These are phyloP conservation scores for Leptodermis oblonga DNA, from an alignment of 257 asterid species.

Conservation along the genomic window DNA sequence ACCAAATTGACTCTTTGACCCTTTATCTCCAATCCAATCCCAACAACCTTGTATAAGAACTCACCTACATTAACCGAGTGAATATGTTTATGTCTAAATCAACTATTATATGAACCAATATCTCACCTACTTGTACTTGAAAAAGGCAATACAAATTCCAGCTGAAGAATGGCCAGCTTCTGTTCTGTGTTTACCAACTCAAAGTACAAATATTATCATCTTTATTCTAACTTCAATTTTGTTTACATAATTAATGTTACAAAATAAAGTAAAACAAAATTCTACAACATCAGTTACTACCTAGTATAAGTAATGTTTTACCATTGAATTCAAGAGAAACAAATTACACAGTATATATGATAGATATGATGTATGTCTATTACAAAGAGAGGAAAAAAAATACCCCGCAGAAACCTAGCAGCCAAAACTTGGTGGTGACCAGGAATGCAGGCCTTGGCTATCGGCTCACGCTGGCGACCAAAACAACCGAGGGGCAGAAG, in stretches of 20 bases:
- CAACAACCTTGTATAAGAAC: no score
- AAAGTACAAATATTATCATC: slow-evolving; percentile 4
- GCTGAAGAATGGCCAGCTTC: neutral
- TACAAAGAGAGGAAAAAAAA: slow-evolving; percentile 12
- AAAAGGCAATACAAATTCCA: no score
- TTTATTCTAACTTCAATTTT: slow-evolving; percentile 7
- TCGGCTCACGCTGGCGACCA: slow-evolving; percentile 16
- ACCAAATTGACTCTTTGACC: no score
- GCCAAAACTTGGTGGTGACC: slow-evolving; percentile 21
- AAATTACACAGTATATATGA: slow-evolving; percentile 11
- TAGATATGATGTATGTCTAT: slow-evolving; percentile 9
- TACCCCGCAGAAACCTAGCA: slow-evolving; percentile 12
- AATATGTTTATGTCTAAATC: no score
- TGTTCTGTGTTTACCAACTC: neutral
- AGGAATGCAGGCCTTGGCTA: slow-evolving; percentile 14
- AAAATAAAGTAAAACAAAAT: slow-evolving; percentile 5
- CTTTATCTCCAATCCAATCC: no score
- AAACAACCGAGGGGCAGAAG: slow-evolving; percentile 8
- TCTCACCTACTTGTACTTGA: no score
- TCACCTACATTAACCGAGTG: no score
- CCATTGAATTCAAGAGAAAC: neutral
- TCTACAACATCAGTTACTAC: slow-evolving; percentile 15
- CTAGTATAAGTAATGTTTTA: slow-evolving; percentile 15
- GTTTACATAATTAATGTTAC: slow-evolving; percentile 13
- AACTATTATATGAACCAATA: no score